Evolutionary conservation across 2,329 filamentous ascomycete species (phyloP).

Genomic region (Fusarium sp.): DNA sequence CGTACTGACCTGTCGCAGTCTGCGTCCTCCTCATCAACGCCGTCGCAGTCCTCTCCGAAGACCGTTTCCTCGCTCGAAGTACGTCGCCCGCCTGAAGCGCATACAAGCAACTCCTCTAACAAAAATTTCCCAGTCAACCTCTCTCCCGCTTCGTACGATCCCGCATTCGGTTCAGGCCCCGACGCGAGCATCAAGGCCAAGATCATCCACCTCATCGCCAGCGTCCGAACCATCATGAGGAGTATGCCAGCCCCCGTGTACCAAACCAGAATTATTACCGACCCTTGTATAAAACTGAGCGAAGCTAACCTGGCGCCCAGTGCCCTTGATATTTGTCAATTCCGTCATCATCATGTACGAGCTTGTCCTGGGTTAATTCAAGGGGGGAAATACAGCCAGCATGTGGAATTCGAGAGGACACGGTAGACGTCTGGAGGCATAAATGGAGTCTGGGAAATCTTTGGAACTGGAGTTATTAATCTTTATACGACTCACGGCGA

Average conservation of each 20-base stretch:
- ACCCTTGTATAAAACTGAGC: neutral
- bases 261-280: neutral
- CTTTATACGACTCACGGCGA: constrained; percentile 22
- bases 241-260: constrained; percentile 59
- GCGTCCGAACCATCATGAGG: constrained; percentile 89
- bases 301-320: constrained; percentile 54
- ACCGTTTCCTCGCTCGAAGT: constrained; percentile 83
- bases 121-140: constrained; percentile 67
- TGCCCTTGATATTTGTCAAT: constrained; percentile 86
- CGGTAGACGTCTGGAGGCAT: constrained; percentile 31
- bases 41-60: constrained; percentile 91
- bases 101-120: constrained; percentile 23
- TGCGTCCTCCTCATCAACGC: constrained; percentile 90
- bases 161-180: constrained; percentile 76
- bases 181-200: constrained; percentile 85
- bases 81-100: constrained; percentile 29
- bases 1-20: constrained; percentile 54
- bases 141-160: constrained; percentile 72
- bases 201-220: constrained; percentile 87
- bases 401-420: constrained; percentile 27
- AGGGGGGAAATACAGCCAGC: neutral
- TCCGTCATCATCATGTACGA: constrained; percentile 84
- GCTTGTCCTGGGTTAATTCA: constrained; percentile 71
- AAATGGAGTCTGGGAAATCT: constrained; percentile 33
- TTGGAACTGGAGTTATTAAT: constrained; percentile 33